A percentile compares a stretch with the other conserved stretches of the same genome.
phyloP scores from a whole-genome alignment of 805 yeast species.

The Torulaspora maleeae region DNA sequence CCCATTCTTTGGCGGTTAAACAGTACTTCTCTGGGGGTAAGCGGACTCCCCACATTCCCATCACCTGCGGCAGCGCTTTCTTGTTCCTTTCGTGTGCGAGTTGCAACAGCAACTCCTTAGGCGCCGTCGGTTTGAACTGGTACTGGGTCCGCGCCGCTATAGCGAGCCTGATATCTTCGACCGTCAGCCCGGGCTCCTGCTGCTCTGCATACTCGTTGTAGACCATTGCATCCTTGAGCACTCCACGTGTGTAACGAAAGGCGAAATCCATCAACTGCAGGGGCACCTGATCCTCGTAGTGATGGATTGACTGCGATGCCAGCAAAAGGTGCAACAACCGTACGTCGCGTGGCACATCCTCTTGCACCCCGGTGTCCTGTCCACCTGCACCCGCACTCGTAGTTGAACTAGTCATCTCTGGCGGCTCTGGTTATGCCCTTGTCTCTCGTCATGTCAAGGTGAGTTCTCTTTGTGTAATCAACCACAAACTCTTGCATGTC shows the following conservation, averaged over 20 bases:
- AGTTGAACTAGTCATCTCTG: neutral
- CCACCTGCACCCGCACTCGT: neutral
- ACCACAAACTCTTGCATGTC: too few species aligned
- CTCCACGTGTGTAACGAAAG: slow-evolving; percentile 76
- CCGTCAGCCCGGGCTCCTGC: slow-evolving; percentile 54
- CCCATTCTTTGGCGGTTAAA: slow-evolving; percentile 54
- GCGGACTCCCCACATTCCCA: slow-evolving; percentile 86
- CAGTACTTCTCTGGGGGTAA: slow-evolving; percentile 98
- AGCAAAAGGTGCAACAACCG: slow-evolving; percentile 81
- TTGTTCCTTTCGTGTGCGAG: slow-evolving; percentile 89
- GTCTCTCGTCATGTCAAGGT: too few species aligned
- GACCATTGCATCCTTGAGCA: slow-evolving; percentile 81
- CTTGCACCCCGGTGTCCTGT: slow-evolving; percentile 19
- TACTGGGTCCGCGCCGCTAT: slow-evolving; percentile 92
- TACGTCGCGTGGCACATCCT: slow-evolving; percentile 75
- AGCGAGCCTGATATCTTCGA: slow-evolving; percentile 88
- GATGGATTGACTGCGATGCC: slow-evolving; percentile 88
- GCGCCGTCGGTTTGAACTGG: slow-evolving; percentile 89
- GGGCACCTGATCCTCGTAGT: slow-evolving; percentile 94
- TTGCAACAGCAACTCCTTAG: slow-evolving; percentile 85
- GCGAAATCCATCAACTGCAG: slow-evolving; percentile 97
- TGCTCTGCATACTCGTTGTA: slow-evolving; percentile 78
- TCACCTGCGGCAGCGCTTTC: slow-evolving; percentile 83
- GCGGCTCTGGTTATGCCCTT: neutral
- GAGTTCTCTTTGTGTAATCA: neutral